Evolutionary conservation across 257 asterid species (phyloP).

Genomic region (Jasminum sambac): DNA sequence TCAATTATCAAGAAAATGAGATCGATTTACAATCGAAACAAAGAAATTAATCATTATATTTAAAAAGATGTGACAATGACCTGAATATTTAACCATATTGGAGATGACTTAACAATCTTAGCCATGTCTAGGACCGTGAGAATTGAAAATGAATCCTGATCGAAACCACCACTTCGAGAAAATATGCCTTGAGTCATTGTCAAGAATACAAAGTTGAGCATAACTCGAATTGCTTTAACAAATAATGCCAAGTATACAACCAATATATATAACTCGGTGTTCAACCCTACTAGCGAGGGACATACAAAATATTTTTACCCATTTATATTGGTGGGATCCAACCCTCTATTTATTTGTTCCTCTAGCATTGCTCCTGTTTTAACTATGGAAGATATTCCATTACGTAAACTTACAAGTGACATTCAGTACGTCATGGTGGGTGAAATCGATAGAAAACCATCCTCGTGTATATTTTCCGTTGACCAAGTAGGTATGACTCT

Average conservation of each 20-base stretch:
- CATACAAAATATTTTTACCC: no score
- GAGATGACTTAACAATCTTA: conserved; percentile 37
- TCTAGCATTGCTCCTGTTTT: no score
- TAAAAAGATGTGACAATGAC: conserved; percentile 19
- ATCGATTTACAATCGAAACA: conserved; percentile 5
- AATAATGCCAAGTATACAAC: no score
- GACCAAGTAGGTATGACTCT: conserved; percentile 43
- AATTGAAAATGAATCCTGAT: conserved; percentile 37
- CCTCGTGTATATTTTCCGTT: conserved; percentile 54
- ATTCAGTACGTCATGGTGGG: conserved; percentile 41
- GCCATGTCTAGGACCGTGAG: conserved; percentile 50
- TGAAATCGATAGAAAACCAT: conserved; percentile 73
- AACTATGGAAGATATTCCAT: conserved; percentile 8
- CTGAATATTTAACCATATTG: conserved; percentile 75
- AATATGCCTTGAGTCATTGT: conserved; percentile 66
- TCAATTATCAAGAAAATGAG: conserved; percentile 19
- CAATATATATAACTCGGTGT: no score
- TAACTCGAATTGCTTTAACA: neutral
- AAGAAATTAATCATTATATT: neutral
- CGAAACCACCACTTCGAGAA: conserved; percentile 58
- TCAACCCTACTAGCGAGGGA: no score
- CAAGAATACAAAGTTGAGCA: conserved; percentile 21
- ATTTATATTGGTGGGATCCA: no score
- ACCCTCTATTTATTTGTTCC: no score
- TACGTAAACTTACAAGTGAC: conserved; percentile 52